These are phyloP conservation scores for Pseudocercospora macadamiae DNA, from an alignment of 2,329 filamentous ascomycete species.

Conservation along the genomic window DNA sequence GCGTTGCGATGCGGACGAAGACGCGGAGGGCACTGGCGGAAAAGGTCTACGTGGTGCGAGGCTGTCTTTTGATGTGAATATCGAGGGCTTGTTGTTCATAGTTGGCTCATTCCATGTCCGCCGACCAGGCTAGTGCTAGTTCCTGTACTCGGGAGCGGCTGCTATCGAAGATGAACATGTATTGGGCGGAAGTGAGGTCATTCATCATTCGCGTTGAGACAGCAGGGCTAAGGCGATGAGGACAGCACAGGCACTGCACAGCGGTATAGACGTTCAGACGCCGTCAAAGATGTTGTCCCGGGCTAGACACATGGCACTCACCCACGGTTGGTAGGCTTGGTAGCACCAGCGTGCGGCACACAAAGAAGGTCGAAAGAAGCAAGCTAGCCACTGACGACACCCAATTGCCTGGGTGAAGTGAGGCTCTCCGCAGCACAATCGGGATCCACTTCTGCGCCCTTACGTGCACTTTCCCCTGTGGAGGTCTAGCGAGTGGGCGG, in stretches of 20 bases:
- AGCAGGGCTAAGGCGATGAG: too few species aligned
- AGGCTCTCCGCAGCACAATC: not conserved
- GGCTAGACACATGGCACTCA: not conserved
- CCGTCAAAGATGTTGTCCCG: not conserved
- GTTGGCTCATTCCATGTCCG: slow-evolving; percentile 16
- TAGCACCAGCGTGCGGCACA: not conserved
- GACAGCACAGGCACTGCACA: not conserved
- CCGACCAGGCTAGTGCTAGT: slow-evolving; percentile 7
- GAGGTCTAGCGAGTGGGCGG: not conserved
- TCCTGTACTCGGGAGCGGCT: not conserved
- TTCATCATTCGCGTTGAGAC: too few species aligned
- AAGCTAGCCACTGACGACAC: not conserved
- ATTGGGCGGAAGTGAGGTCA: not conserved
- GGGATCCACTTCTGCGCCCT: not conserved
- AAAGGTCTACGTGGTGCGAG: slow-evolving; percentile 11
- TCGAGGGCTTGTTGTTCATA: slow-evolving; percentile 26
- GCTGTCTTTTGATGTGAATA: slow-evolving; percentile 27
- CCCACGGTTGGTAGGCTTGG: too few species aligned
- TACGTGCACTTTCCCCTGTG: not conserved
- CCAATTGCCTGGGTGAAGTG: not conserved
- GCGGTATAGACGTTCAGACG: not conserved
- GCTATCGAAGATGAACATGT: not conserved
- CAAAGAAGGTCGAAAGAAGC: not conserved
- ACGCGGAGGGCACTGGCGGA: slow-evolving; percentile 4
- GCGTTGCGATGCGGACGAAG: slow-evolving; percentile 8